Evolutionary conservation across 78 protist genomes (phyloP), one percentile per base, ranked within the genome.

Genomic region (Acrasis kona): DNA sequence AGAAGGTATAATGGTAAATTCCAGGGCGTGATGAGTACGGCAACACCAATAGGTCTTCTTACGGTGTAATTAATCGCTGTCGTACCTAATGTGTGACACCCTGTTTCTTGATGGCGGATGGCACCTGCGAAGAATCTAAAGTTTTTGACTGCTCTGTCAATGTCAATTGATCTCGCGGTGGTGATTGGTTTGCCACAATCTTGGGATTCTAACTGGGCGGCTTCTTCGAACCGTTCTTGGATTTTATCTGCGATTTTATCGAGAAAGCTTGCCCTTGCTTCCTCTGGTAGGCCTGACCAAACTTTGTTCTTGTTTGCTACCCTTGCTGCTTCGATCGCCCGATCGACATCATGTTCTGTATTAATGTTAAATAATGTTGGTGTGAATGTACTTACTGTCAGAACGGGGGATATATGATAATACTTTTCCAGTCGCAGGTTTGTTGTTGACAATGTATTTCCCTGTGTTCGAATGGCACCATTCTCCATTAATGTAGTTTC

Each of bases 21-120:
- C 97, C 97, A 93, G n/a, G 97, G 95, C n/a, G 91, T 66, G 37
- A 92, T 82, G 12, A 89, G 65, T 19, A 87, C 97, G 5, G 50
- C 64, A 6, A 91, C 92, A 3, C 97, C 97, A 29, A 91, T 39
- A 8, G 95, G 96, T 8, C 5, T 5, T 34, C 88, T 65, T 8
- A 36, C 1, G 27, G 89, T 84, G 72, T 78, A 85, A 75, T 86
- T 76, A 8, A 91, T n/a, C 27, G 83, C 86, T n/a, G 27, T 39
- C 10, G 41, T 34, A 29, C 8, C 27, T 66, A 12, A 6, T 7
- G 30, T 30, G 70, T 38, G 2, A 64, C 3, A 4, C 7, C 5
- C 66, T 36, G 41, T 87, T 9, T 30, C 29, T 3, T 12, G n/a
- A 34, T 84, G 81, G n/a, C 78, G 76, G 27, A 87, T 77, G 37